Conservation (phyloP, 371 early-diverging fungal species). For the Actinomortierella ambigua region DNA sequence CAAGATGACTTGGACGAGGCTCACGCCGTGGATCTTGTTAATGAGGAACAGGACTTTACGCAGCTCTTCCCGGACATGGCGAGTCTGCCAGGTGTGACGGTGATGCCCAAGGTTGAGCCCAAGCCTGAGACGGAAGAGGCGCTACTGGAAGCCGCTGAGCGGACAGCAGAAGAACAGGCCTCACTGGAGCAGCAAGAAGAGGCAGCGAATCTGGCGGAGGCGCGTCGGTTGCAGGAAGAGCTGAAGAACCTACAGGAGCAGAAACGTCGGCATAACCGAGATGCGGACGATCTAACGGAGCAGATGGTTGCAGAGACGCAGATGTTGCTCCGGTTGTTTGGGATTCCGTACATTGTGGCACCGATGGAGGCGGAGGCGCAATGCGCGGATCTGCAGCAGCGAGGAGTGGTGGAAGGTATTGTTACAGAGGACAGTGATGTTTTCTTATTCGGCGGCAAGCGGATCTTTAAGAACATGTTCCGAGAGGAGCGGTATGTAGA, state of each 20-base stretch:
- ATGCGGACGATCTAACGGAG: constrained; percentile 68
- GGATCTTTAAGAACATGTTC: constrained; percentile 96
- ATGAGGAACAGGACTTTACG: constrained; percentile 47
- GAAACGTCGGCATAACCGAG: constrained; percentile 64
- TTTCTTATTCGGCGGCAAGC: constrained; percentile 92
- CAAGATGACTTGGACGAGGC: constrained; percentile 45
- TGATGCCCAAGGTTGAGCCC: constrained; percentile 12
- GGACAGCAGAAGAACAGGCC: constrained; percentile 55
- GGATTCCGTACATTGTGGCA: constrained; percentile 94
- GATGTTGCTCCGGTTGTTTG: constrained; percentile 89
- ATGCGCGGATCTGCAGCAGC: constrained; percentile 82
- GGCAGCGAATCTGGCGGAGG: constrained; percentile 49
- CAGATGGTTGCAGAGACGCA: constrained; percentile 78
- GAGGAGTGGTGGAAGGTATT: constrained; percentile 92
- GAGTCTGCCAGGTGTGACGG: constrained; percentile 30
- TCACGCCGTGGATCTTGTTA: constrained; percentile 32
- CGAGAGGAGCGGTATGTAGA: constrained; percentile 88
- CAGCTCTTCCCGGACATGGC: constrained; percentile 43
- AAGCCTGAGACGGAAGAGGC: constrained; percentile 8
- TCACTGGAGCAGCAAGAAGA: constrained; percentile 58
- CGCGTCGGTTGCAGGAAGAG: constrained; percentile 61
- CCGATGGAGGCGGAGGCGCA: constrained; percentile 98
- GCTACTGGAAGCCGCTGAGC: constrained; percentile 12
- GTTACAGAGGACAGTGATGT: constrained; percentile 99
- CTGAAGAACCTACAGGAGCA: constrained; percentile 59